These are phyloP conservation scores for Aphanomyces astaci DNA, from an alignment of 352 stramenopile genomes.

Conservation along the genomic window DNA sequence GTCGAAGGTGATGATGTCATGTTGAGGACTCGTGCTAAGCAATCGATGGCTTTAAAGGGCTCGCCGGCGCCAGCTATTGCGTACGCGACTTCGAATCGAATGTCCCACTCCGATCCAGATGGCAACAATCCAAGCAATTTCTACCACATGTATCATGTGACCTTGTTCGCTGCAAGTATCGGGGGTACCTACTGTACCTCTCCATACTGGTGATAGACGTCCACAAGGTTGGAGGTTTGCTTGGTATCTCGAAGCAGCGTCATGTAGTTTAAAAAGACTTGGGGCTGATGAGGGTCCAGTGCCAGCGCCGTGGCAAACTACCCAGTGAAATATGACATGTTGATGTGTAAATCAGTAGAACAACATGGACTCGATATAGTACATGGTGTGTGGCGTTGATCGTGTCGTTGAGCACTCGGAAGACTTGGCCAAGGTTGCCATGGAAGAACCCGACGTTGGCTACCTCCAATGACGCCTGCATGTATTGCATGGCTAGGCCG, in stretches of 20 bases:
- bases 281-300: conserved; percentile 24
- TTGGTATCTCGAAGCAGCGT: conserved; percentile 20
- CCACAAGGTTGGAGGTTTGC: background rate
- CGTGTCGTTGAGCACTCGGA: background rate
- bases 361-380: too few species aligned
- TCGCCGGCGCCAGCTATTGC: conserved; percentile 29
- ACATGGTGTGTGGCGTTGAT: background rate
- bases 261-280: conserved; percentile 30
- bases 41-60: conserved; percentile 28
- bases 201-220: background rate
- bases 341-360: too few species aligned
- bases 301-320: conserved; percentile 23
- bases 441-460: conserved; percentile 33
- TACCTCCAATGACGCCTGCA: conserved; percentile 24
- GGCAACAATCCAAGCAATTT: background rate
- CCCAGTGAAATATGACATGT: too few species aligned
- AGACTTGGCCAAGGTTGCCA: conserved; percentile 29
- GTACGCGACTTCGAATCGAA: conserved; percentile 39
- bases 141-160: background rate
- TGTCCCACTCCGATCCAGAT: conserved; percentile 21
- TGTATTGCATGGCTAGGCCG: conserved; percentile 20
- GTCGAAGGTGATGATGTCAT: conserved; percentile 20
- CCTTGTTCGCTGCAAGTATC: too few species aligned
- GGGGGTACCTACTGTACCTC: too few species aligned
- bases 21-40: conserved; percentile 29